Evolutionary conservation across 2,329 filamentous ascomycete genomes (phyloP), one percentile per base, ranked within the genome.

Genomic region (Cercospora nicotianae): DNA sequence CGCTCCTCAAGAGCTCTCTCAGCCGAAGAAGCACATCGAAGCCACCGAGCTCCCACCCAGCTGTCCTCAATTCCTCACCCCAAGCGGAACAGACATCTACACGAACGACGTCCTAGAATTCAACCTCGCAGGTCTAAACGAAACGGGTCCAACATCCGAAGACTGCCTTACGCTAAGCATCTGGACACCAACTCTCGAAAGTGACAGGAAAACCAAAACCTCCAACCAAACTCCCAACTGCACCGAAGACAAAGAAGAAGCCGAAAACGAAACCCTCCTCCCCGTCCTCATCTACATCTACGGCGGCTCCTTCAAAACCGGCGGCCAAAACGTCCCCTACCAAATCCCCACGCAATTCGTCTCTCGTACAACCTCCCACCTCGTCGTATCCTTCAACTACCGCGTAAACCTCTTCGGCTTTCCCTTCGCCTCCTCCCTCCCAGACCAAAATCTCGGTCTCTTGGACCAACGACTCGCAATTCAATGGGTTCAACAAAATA

Each of bases 401-500:
- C 78, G 80, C 3, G n/a, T 80, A 36, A 80, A 79, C 64, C 79
- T 83, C 62, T 81, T 83, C 65, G 81, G 81, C 5, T 82, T 81
- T 67, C 77, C 79, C 0, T 76, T 77, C 10, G 78, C 79, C 16
- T 74, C 76, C 5, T 77, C 75, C 5, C 60, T 76, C 1, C 63
- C 67, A 20, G 53, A 68, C 26, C 63, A 69, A 55, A 87, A 87
- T 67, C 72, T 85, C 2, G 86, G 84, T 1, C 75, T 87, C 5
- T 79, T 82, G 5, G 86, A 89, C 72, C 86, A 88, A 71, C 80
- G 86, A 1, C 71, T 81, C 13, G 84, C 83, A 0, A 73, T 87
- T 0, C 82, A 86, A 74, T 87, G 85, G 85, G 75, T 85, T 0
- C 78, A 78, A 3, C 78, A 81, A 53, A 86, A 87, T 72, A 83